Evolutionary conservation across 148 eudicot genomes (phyloP).

Genomic region (Heliosperma pusillum): DNA sequence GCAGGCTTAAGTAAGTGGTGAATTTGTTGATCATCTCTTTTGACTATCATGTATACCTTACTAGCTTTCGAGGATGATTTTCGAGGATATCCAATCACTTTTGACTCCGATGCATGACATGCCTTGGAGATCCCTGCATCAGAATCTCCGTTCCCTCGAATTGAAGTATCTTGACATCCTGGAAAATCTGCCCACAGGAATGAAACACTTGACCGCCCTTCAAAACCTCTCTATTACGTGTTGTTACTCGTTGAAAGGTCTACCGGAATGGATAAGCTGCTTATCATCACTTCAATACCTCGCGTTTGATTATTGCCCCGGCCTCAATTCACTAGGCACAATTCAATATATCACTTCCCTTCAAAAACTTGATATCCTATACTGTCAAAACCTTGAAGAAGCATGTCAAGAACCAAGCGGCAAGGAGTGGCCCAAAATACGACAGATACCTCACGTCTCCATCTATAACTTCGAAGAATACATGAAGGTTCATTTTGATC

Average conservation of each 20-base stretch:
- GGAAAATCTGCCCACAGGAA: neutral
- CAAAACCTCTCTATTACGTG: neutral
- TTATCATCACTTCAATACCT: neutral
- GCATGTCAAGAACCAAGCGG: neutral
- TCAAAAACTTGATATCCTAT: neutral
- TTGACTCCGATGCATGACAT: neutral
- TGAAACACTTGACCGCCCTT: neutral
- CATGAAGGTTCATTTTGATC: neutral
- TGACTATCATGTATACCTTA: too few species aligned
- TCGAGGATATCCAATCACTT: too few species aligned
- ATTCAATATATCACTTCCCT: neutral
- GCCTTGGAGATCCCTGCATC: neutral
- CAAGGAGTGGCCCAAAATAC: neutral
- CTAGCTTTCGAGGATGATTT: too few species aligned
- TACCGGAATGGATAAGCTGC: constrained; percentile 4
- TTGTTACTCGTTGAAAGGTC: neutral
- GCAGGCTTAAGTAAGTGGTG: too few species aligned
- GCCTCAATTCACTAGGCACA: neutral
- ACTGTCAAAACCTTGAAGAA: neutral
- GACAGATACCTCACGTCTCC: neutral
- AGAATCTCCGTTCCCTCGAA: neutral
- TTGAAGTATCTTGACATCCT: neutral
- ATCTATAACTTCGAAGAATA: neutral
- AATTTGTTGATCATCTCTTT: too few species aligned
- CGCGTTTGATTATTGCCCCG: neutral